Conservation (phyloP, 345 rosid species). For the Camelina laxa region DNA sequence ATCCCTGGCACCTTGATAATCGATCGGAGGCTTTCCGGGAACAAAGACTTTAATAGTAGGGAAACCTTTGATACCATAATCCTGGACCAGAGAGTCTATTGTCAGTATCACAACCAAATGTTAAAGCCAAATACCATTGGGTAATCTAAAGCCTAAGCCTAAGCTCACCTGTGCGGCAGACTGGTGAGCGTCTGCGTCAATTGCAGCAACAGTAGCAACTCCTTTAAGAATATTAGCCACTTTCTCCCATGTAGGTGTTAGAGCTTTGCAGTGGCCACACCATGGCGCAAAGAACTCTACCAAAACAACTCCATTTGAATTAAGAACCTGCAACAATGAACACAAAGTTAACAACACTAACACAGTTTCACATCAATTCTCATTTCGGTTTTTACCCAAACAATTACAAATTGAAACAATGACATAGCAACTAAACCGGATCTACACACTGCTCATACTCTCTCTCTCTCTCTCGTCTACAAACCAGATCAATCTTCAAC, state of each 20-base stretch:
- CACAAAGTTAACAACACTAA: constrained; percentile 16
- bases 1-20: constrained; percentile 96
- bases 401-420: background rate
- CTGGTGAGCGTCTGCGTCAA: constrained; percentile 96
- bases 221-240: constrained; percentile 84
- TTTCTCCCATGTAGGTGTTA: constrained; percentile 96
- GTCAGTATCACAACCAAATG: background rate
- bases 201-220: constrained; percentile 92
- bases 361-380: constrained; percentile 18
- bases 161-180: constrained; percentile 83
- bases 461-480: background rate
- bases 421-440: constrained; percentile 6
- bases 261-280: constrained; percentile 97
- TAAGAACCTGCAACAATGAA: constrained; percentile 60
- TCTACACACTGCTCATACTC: constrained; percentile 17
- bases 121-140: background rate
- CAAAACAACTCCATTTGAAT: constrained; percentile 83
- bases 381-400: constrained; percentile 5
- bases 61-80: constrained; percentile 91
- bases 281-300: constrained; percentile 99
- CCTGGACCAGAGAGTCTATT: constrained; percentile 50
- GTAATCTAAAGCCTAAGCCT: background rate
- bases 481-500: constrained; percentile 30
- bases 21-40: constrained; percentile 90
- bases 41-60: constrained; percentile 93